These are phyloP conservation scores for Musa beccarii DNA, from an alignment of 176 grass and related monocot genomes.

Conservation along the genomic window DNA sequence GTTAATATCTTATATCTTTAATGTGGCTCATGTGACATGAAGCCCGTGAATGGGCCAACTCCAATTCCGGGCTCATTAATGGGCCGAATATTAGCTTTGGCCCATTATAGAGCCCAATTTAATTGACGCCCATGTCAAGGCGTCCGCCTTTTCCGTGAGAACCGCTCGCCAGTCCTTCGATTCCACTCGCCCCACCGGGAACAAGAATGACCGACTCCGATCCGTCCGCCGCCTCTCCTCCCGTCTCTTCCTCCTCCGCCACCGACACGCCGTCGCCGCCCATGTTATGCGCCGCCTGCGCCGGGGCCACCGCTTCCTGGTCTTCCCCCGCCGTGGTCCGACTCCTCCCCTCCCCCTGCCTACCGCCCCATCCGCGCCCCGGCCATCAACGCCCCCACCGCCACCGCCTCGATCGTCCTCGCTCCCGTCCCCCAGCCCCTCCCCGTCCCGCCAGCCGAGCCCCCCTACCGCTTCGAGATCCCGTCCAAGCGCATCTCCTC, in stretches of 20 bases:
- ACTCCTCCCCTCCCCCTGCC: conserved; percentile 62
- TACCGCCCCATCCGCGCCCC: conserved; percentile 90
- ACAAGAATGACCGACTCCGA: conserved; percentile 16
- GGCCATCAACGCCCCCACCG: conserved; percentile 71
- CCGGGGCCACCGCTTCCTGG: background rate
- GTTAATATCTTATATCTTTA: no score
- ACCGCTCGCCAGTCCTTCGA: background rate
- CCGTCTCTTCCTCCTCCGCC: background rate
- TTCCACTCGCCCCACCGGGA: background rate
- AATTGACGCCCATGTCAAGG: no score
- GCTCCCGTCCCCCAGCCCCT: conserved; percentile 61
- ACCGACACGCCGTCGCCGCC: conserved; percentile 37
- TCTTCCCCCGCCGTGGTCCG: conserved; percentile 30
- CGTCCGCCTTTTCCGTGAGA: background rate
- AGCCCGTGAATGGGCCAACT: no score
- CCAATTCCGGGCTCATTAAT: no score
- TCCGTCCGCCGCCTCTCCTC: conserved; percentile 9
- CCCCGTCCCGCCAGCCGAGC: conserved; percentile 30
- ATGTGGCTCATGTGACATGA: no score
- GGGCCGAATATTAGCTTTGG: no score
- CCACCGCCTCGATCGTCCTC: conserved; percentile 70
- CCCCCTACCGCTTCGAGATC: conserved; percentile 42
- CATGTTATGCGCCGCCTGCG: conserved; percentile 30
- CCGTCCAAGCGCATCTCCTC: conserved; percentile 54
- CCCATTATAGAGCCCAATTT: no score